phyloP scores from a whole-genome alignment of 768 basidiomycete genomes.

The Mycena venus region DNA sequence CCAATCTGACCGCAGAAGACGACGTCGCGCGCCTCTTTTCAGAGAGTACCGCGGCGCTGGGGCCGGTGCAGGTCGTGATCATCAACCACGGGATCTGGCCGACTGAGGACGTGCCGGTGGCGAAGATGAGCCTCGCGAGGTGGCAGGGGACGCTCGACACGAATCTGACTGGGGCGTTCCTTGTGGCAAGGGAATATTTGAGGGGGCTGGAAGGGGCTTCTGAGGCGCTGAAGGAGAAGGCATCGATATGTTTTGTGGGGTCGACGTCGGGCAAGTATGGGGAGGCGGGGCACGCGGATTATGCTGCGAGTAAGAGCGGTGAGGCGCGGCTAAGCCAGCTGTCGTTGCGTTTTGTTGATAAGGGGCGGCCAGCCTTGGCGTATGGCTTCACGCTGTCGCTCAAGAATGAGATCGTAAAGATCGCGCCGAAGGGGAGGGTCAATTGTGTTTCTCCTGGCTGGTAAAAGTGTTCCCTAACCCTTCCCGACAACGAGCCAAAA shows the following conservation, averaged over 20 bases:
- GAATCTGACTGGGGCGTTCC: constrained; percentile 78
- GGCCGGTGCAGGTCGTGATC: constrained; percentile 68
- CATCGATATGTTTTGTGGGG: constrained; percentile 75
- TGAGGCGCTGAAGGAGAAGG: constrained; percentile 63
- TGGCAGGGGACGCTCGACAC: constrained; percentile 74
- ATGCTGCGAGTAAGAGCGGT: constrained; percentile 16
- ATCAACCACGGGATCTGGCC: constrained; percentile 75
- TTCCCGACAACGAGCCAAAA: too few relatives aligned
- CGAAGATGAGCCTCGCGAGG: constrained; percentile 69
- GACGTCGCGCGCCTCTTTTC: constrained; percentile 67
- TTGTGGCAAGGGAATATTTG: constrained; percentile 76
- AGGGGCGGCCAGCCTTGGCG: constrained; percentile 68
- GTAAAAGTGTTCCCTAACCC: too few relatives aligned
- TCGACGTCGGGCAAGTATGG: constrained; percentile 82
- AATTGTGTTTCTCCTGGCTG: constrained; percentile 80
- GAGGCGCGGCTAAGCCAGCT: background rate
- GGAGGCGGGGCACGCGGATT: constrained; percentile 66
- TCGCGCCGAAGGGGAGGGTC: constrained; percentile 79
- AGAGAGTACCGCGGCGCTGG: constrained; percentile 53
- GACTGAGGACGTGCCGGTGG: constrained; percentile 60
- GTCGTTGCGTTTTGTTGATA: background rate
- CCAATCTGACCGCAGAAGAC: constrained; percentile 70
- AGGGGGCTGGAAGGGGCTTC: constrained; percentile 55
- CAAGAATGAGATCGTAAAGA: constrained; percentile 87
- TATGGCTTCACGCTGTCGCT: constrained; percentile 76